These are phyloP conservation scores for Candida coquimbonensis DNA, from an alignment of 805 yeast species.

Conservation along the genomic window DNA sequence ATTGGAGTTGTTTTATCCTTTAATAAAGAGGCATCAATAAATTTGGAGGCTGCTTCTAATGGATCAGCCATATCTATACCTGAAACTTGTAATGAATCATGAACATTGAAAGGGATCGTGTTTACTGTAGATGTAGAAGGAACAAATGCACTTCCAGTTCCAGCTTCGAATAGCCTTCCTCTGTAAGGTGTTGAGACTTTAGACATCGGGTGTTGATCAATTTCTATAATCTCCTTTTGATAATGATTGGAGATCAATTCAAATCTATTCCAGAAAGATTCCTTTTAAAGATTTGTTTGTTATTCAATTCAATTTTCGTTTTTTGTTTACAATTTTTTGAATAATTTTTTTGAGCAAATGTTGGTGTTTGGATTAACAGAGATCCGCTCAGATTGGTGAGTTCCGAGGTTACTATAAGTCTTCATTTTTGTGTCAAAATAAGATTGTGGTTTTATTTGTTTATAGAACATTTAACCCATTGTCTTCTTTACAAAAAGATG, in stretches of 20 bases:
- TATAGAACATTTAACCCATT: too few species aligned
- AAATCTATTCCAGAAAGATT: not conserved
- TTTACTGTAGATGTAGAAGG: conserved; percentile 8
- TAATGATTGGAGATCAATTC: not conserved
- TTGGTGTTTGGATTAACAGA: not conserved
- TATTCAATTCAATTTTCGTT: not conserved
- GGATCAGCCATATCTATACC: conserved; percentile 30
- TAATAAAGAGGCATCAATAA: conserved; percentile 49
- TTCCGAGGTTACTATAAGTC: not conserved
- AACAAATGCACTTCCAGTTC: conserved; percentile 1
- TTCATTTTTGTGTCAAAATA: not conserved
- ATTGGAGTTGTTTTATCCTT: conserved; percentile 53
- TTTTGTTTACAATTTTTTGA: conserved; percentile 4
- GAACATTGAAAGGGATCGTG: conserved; percentile 13
- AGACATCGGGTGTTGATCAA: conserved; percentile 11
- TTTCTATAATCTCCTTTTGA: not conserved
- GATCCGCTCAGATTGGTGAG: too few species aligned
- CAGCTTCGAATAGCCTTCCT: conserved; percentile 14
- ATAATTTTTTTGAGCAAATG: not conserved
- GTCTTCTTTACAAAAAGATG: too few species aligned
- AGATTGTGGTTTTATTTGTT: too few species aligned
- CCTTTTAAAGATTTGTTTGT: not conserved
- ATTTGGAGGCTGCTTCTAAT: conserved; percentile 53
- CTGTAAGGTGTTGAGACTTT: conserved; percentile 20
- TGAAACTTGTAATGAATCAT: conserved; percentile 27